Evolutionary conservation across 129 eudicot species (phyloP), one percentile per base, ranked within the genome.

Genomic region (Artemisia annua): DNA sequence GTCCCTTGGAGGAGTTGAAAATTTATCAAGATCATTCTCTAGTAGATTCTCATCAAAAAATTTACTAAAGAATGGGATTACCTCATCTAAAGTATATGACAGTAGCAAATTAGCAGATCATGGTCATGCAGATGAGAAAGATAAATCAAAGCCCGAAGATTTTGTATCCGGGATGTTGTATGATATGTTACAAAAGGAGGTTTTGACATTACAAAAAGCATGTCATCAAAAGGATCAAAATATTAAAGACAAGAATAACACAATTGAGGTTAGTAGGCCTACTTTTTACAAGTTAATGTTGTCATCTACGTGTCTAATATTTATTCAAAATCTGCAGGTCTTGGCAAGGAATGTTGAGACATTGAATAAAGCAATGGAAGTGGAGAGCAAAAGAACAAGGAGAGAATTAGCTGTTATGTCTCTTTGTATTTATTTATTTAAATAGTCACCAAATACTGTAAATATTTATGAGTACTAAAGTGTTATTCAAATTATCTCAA

Each of bases 151-250:
- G 55, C 68, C 55, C 53, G 91, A 84, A 62, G 98, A 94, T 76
- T 72, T 30, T 75, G 96, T 94, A 49, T 90, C 97, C 8, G 98
- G 98, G 19, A 64, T 73, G 75, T 63, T 94, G 74, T 94, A 94
- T 60, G 98, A 94, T 82, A 85, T 90, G 86, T 65, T 94, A 75
- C 98, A 94, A 74, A 90, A 88, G 86, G 98, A 90, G 77, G 98
- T 94, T 48, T 79, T 90, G 69, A 62, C 74, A 15, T 78, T 90
- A 65, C 79, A 85, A 46, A 94, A 90, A 83, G 86, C 96, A 72
- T 87, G 99, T 80, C 86, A 79, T 58, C 89, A 84, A 70, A 94
- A 88, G 82, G 89, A 82, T 80, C 93, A 78, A 74, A 84, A 85
- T 70, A 81, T 94, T 8, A 88, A 88, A 85, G 94, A 90, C 73